Evolutionary conservation across 495 filamentous ascomycete species (phyloP), one percentile per base, ranked within the genome.

Genomic region (Talaromyces ruber): DNA sequence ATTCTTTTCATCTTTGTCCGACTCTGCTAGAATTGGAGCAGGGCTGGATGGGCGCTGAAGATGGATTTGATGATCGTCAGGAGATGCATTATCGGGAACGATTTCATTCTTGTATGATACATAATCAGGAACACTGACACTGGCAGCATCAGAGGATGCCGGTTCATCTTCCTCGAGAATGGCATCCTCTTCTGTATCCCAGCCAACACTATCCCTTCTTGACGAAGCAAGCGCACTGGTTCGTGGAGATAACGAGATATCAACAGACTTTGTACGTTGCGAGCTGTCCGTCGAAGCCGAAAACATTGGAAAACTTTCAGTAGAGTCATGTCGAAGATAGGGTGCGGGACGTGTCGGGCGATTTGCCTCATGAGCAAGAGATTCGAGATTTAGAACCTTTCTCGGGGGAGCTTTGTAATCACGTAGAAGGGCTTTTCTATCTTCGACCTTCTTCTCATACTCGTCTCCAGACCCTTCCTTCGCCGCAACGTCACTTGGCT

Each of bases 261-360:
- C 74, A 0, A 74, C 63, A 32, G 78, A 82, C 59, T 75, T 79
- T 4, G 74, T 72, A 34, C 74, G 78, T 39, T 79, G 71, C 4
- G 79, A 82, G 54, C 84, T 86, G 18, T 86, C 83, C 12, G 85
- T 84, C 2, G 90, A 92, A 7, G 86, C 82, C n/a, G 87, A 92
- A 70, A 95, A 91, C 77, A 94, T 84, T 32, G 88, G 84, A 65
- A 91, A 91, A 65, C 89, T 92, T 63, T 93, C 91, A 24, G 86
- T 82, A 2, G 91, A 95, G 64, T 92, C 86, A 53, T 88, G 86
- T 22, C 88, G 81, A 24, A 80, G 67, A 21, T 85, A 80, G 0
- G 74, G 72, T 22, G 78, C 70, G 5, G 72, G 67, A 11, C 65
- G 68, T 22, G 76, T 65, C 37, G 74, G 72, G 43, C 76, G 70